Evolutionary conservation across 768 basidiomycete genomes (phyloP), one percentile per base, ranked within the genome.

Genomic region (Calocybe cyanea): DNA sequence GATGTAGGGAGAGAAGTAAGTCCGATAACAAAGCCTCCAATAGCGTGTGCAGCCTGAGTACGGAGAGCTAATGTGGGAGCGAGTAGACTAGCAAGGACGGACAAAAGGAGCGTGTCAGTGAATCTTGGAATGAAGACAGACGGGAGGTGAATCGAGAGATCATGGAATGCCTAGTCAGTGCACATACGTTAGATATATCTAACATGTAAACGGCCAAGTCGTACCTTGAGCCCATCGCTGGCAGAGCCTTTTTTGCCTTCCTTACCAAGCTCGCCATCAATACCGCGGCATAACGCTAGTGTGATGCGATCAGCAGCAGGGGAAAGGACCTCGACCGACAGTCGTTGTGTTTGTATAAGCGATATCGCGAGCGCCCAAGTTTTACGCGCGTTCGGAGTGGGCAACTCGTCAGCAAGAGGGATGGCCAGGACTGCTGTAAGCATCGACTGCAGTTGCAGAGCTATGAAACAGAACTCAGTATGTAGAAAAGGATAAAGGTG

Each of bases 171-270:
- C 87, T 89, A 44, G 9, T 31, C 36, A n/a, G 10, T 9, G 18
- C 18, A 24, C 18, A 46, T 56, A 39, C 45, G 30, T 11, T n/a
- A n/a, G n/a, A n/a, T n/a, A n/a, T n/a, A n/a, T n/a, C n/a, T n/a
- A n/a, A n/a, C n/a, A n/a, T n/a, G n/a, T n/a, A n/a, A n/a, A n/a
- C n/a, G n/a, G n/a, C n/a, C n/a, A n/a, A n/a, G 44, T 59, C 64
- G 54, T 58, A 84, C 89, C 76, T 83, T 87, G 37, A 90, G 71
- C 17, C 85, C 87, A 61, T 92, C 89, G 25, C 76, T 84, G 1
- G 73, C 76, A 3, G 89, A 80, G 0, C 90, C 90, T 57, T 89
- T 91, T 70, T 92, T 92, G 8, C 90, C 90, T 61, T 92, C 90
- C 59, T 87, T 88, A 4, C 90, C 90, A 11, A 92, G 76, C 51